Evolutionary conservation across 768 basidiomycete species (phyloP), one percentile per base, ranked within the genome.

Genomic region (Pholiota microspora): DNA sequence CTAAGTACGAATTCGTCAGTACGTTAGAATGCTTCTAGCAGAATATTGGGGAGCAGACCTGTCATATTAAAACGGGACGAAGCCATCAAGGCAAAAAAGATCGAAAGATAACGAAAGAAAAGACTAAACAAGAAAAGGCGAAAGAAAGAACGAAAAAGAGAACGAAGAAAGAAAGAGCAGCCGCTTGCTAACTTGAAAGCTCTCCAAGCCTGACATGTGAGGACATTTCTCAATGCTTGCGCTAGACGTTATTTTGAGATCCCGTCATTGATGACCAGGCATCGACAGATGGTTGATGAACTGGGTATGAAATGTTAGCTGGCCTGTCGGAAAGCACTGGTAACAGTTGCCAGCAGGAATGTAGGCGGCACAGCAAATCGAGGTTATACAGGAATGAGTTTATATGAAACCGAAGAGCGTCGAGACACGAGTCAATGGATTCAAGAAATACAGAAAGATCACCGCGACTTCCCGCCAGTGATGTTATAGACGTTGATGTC

Each of bases 31-130:
- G 23, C 29, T 10, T 36, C 40, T 42, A 21, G 9, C 21, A 18
- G 12, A 38, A 13, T 27, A 15, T 16, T 16, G 12, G 6, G 0
- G 34, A 56, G 52, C 36, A 7, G 29, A 79, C 79, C 72, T 56
- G 73, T 72, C 42, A 79, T 59, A 55, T 74, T 72, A 32, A 35
- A 29, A 10, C n/a, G 28, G 64, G 75, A 75, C 57, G 69, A 67
- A 56, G 76, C 77, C 79, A 81, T 80, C 76, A 62, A 79, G 77
- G 73, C 75, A 38, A 60, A 59, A 63, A 62, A 53, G 36, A 53
- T 50, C 47, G 54, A 12, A 49, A 28, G 58, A 56, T 54, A 55
- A 60, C 56, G 52, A 59, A 59, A 49, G 45, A 59, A 51, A 61
- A 54, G 55, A 42, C 63, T 62, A 59, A 56, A 54, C 62, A 35